Evolutionary conservation across 75 land plant species (phyloP).

Genomic region (Gnetum montanum): DNA sequence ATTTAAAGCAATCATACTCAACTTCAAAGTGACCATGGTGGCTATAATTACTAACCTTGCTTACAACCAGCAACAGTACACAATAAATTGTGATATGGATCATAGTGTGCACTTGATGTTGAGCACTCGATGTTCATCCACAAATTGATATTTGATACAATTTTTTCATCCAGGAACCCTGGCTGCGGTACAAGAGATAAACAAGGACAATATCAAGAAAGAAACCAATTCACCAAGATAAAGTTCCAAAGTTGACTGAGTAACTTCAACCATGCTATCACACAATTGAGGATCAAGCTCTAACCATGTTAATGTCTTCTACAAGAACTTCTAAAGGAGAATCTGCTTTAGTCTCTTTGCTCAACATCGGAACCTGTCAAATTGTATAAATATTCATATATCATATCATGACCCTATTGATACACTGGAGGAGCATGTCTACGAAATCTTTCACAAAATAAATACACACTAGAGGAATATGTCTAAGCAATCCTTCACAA

Average conservation of each 20-base stretch:
- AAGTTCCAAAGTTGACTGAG: too few relatives aligned
- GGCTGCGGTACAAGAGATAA: conserved; percentile 38
- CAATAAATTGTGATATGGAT: conserved; percentile 87
- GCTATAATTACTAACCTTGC: conserved; percentile 44
- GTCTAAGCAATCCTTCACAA: background rate
- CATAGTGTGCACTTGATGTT: conserved; percentile 93
- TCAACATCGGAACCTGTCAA: conserved; percentile 25
- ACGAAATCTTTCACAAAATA: background rate
- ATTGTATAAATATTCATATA: background rate
- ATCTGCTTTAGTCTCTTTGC: conserved; percentile 12
- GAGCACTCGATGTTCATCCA: conserved; percentile 83
- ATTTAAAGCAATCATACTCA: too few relatives aligned
- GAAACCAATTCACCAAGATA: too few relatives aligned
- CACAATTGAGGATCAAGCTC: background rate
- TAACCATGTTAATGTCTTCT: conserved; percentile 16
- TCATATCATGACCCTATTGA: background rate
- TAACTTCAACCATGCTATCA: background rate
- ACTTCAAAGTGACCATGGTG: too few relatives aligned
- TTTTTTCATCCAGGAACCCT: conserved; percentile 37
- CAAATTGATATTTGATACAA: conserved; percentile 57
- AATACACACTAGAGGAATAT: background rate
- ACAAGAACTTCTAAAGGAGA: conserved; percentile 12
- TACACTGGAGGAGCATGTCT: background rate
- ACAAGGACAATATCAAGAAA: background rate
- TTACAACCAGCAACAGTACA: conserved; percentile 81